Percentiles rank a stretch among this genome's conserved stretches.
Conservation (phyloP, 176 grass and related monocot species). For the Oryza coarctata region DNA sequence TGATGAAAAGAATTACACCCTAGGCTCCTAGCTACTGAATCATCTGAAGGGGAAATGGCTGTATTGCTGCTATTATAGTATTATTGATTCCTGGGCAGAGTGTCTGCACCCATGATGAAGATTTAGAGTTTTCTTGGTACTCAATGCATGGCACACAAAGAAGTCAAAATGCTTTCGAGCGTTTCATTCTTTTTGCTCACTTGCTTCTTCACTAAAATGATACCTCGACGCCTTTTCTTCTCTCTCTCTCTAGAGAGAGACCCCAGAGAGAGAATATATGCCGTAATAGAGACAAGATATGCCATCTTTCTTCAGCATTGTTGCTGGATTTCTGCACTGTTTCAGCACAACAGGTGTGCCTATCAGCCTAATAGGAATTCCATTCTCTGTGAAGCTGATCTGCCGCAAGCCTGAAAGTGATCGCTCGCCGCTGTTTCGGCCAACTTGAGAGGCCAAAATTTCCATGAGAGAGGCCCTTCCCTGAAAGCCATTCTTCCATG, state of each 20-base stretch:
- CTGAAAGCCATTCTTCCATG: constrained; percentile 17
- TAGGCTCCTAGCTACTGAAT: background rate
- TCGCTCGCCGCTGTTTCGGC: constrained; percentile 9
- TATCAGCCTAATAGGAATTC: constrained; percentile 1
- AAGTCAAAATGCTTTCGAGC: constrained; percentile 57
- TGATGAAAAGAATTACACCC: background rate
- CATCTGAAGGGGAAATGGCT: constrained; percentile 23
- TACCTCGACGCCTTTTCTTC: constrained; percentile 22
- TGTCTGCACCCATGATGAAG: constrained; percentile 38
- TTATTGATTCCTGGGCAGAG: constrained; percentile 37
- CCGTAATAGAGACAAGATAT: background rate
- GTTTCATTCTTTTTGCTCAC: constrained; percentile 32
- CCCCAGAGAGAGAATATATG: background rate
- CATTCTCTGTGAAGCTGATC: background rate
- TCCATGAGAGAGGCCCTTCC: constrained; percentile 32
- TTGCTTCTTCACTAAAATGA: constrained; percentile 47
- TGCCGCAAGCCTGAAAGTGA: constrained; percentile 20
- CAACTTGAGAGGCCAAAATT: constrained; percentile 38
- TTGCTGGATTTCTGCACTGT: background rate
- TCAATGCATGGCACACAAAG: constrained; percentile 23
- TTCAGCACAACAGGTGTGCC: background rate
- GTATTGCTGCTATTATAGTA: background rate
- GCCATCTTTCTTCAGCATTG: constrained; percentile 3
- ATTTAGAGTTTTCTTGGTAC: constrained; percentile 31
- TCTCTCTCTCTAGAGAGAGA: background rate